Evolutionary conservation across 2,329 filamentous ascomycete genomes (phyloP), one percentile per base, ranked within the genome.

Genomic region (Sarocladium oryzae): DNA sequence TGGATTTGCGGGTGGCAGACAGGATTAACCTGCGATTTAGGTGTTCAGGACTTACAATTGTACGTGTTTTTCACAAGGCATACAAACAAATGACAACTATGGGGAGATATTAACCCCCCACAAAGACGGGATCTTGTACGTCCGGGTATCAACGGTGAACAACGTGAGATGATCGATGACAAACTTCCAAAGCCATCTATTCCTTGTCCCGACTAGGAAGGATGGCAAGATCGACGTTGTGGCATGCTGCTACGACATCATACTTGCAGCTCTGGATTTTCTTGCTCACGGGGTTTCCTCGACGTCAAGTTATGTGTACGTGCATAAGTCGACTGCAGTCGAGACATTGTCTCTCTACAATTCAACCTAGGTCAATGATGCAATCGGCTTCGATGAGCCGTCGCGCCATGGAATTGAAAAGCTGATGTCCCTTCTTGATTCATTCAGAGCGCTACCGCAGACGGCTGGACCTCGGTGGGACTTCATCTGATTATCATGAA

Each of bases 391-490:
- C n/a, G n/a, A n/a, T n/a, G n/a, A 32, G 30, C 30, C 30, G 30
- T 15, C 15, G 8, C 30, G 8, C 8, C 30, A 8, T 15, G 30
- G 8, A 32, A 32, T 15, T 8, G 30, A 15, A 32, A 32, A 8
- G 8, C 8, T 32, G 8, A 32, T 6, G 37, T 20, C 16, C 16
- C 16, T 20, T 20, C 37, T 21, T 51, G 37, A 30, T 53, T 53
- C 49, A 48, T 37, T 2, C 32, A 36, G 26, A 46, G 38, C 49
- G 52, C 50, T n/a, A 41, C 50, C 2, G 23, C 33, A 13, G 50
- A 50, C 28, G 52, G 52, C 16, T 54, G 15, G 59, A 61, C 10
- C 6, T 28, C 38, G 11, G 7, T 45, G 38, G 46, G 50, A 37
- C 41, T 45, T 37, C 28, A 45, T 20, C n/a, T 51, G 28, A n/a